Conservation (phyloP, 1,139 yeast genomes). For the Yamadazyma triangularis region DNA sequence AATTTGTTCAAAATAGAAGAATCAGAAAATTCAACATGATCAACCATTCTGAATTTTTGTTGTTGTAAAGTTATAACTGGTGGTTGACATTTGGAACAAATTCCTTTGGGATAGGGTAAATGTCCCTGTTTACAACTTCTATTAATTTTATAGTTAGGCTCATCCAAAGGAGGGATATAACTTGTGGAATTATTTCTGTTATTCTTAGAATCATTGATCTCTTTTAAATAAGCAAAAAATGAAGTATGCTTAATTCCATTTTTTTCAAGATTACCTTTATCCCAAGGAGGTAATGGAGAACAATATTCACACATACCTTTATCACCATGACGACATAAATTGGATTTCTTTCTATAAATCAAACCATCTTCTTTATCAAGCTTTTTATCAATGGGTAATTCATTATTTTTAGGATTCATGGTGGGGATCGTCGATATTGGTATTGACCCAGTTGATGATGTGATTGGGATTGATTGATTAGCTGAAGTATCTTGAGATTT, state of each 20-base stretch:
- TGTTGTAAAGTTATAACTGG: slow-evolving; percentile 89
- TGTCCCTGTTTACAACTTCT: slow-evolving; percentile 75
- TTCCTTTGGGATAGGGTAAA: slow-evolving; percentile 89
- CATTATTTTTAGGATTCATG: slow-evolving; percentile 16
- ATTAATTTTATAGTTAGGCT: slow-evolving; percentile 64
- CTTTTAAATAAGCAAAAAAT: slow-evolving; percentile 77
- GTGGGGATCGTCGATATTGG: slow-evolving; percentile 3
- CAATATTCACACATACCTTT: slow-evolving; percentile 98
- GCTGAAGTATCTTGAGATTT: too few species aligned
- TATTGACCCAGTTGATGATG: slow-evolving; percentile 3
- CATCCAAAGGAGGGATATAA: slow-evolving; percentile 76
- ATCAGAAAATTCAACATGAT: slow-evolving; percentile 87
- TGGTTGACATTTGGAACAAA: slow-evolving; percentile 97
- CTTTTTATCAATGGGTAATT: slow-evolving; percentile 61
- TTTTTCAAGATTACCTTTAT: slow-evolving; percentile 66
- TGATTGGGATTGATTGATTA: slow-evolving; percentile 2
- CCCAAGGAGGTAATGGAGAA: slow-evolving; percentile 95
- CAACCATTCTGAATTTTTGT: slow-evolving; percentile 93
- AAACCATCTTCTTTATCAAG: slow-evolving; percentile 70
- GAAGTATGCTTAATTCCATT: slow-evolving; percentile 84
- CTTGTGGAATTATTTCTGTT: slow-evolving; percentile 56
- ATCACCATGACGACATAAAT: slow-evolving; percentile 80
- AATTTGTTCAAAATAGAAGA: slow-evolving; percentile 71
- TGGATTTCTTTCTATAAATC: slow-evolving; percentile 58
- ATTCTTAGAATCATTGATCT: slow-evolving; percentile 65